Evolutionary conservation across 805 yeast genomes (phyloP), one percentile per base, ranked within the genome.

Genomic region (Priceomyces medius): DNA sequence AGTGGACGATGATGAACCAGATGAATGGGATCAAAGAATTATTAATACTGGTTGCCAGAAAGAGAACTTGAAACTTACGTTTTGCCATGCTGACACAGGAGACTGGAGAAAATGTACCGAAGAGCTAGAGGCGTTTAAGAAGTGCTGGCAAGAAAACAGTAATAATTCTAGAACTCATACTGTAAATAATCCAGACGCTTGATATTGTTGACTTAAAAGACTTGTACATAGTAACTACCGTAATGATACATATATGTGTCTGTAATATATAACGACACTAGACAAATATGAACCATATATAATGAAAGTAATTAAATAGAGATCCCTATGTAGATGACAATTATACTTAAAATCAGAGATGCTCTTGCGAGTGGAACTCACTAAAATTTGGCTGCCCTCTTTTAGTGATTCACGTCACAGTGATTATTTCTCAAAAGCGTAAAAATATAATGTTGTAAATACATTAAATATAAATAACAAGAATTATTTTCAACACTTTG

Each of bases 71-170:
- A 59, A 52, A 13, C 51, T 70, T 19, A 73, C 68, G 43, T 54
- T 70, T 13, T 70, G 76, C 41, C 76, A 70, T 47, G 74, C 76
- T 8, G 76, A 70, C 47, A 66, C 58, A 6, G 74, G 74, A 3
- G 76, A 70, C 45, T 70, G 76, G 76, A 56, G 76, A 40, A 46
- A 58, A 40, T 62, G 67, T 42, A 43, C 55, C n/a, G 53, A 54
- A 24, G 71, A 74, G 56, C 74, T 79, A 85, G 64, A 66, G 24
- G 77, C 74, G 12, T 82, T 83, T 54, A 71, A 74, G 40, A 66
- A 74, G 41, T 83, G 90, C 62, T 83, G 89, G 89, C 74, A 64
- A 7, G 53, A 45, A 12, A 68, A 80, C 54, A 76, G 77, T 31
- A 83, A 83, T 49, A 66, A 77, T 51, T 66, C 67, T 40, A 67